A percentile compares a stretch with the other conserved stretches of the same genome.
Evolutionary conservation across 139 green algal genomes (phyloP).

Genomic region (Pedinophyceae sp.): DNA sequence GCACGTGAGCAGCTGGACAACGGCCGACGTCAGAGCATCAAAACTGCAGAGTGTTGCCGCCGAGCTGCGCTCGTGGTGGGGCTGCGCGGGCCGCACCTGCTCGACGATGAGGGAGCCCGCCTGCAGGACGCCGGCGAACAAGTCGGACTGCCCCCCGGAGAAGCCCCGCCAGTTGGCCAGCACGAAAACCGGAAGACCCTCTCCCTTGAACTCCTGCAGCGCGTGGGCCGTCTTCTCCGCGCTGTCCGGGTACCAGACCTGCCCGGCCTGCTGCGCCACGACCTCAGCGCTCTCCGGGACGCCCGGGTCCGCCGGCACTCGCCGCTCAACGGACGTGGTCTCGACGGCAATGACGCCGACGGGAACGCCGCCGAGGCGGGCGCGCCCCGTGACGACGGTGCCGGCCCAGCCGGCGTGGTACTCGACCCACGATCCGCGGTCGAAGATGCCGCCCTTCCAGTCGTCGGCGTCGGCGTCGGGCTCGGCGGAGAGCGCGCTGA

Average conservation of each 20-base stretch:
- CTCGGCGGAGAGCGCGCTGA: not conserved
- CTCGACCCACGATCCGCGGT: slow-evolving; percentile 71
- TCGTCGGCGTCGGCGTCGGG: not conserved
- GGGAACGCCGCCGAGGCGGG: slow-evolving; percentile 77
- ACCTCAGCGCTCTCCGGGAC: slow-evolving; percentile 54
- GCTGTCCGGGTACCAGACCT: slow-evolving; percentile 97
- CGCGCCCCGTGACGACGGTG: slow-evolving; percentile 81
- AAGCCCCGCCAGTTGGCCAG: slow-evolving; percentile 98
- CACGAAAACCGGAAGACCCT: slow-evolving; percentile 91
- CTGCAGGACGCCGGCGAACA: slow-evolving; percentile 96
- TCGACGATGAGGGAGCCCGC: slow-evolving; percentile 93
- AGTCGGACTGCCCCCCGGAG: slow-evolving; percentile 85
- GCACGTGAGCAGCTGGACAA: too few relatives aligned
- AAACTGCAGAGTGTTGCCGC: too few relatives aligned
- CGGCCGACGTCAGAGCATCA: too few relatives aligned
- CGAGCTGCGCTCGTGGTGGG: too few relatives aligned
- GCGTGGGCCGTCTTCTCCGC: slow-evolving; percentile 91
- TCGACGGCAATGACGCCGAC: slow-evolving; percentile 92
- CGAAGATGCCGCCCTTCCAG: slow-evolving; percentile 75
- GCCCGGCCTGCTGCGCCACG: slow-evolving; percentile 53
- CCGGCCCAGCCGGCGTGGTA: slow-evolving; percentile 76
- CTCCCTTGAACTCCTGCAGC: slow-evolving; percentile 91
- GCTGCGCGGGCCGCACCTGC: too few relatives aligned
- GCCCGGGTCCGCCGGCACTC: slow-evolving; percentile 82
- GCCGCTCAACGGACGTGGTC: slow-evolving; percentile 52